Evolutionary conservation across 202 grass and related monocot species (phyloP).

Genomic region (Carex arenaria): DNA sequence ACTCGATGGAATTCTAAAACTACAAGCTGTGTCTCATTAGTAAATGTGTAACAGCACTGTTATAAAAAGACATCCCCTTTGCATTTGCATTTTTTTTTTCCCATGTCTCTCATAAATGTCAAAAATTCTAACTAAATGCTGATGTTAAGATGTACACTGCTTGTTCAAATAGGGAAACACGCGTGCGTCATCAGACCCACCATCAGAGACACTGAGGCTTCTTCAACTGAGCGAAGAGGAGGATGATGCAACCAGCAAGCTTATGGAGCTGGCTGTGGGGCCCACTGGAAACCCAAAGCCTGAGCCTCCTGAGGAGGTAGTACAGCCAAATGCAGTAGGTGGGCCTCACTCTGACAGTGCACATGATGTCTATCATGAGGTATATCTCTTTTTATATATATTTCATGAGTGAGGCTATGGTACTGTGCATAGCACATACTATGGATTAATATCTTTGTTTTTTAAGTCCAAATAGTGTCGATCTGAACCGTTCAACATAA

Average conservation of each 20-base stretch:
- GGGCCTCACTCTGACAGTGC: conserved; percentile 7
- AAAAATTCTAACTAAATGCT: background rate
- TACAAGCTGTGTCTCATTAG: background rate
- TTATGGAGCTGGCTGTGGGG: conserved; percentile 32
- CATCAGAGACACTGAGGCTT: conserved; percentile 52
- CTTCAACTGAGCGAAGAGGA: conserved; percentile 80
- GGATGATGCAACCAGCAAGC: conserved; percentile 93
- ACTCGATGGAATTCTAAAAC: background rate
- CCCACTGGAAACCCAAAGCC: conserved; percentile 20
- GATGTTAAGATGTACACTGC: conserved; percentile 14
- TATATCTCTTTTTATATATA: background rate
- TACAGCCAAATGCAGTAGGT: background rate
- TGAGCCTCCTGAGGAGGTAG: conserved; percentile 15
- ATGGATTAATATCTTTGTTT: too few relatives aligned
- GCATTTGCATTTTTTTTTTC: conserved; percentile 7
- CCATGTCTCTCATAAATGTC: background rate
- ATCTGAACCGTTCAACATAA: too few relatives aligned
- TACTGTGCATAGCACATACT: too few relatives aligned
- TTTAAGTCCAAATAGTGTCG: too few relatives aligned
- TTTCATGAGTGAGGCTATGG: background rate
- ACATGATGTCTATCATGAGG: conserved; percentile 33
- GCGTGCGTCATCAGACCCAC: conserved; percentile 52
- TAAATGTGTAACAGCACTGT: background rate
- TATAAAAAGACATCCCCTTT: conserved; percentile 14
- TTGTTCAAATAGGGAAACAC: conserved; percentile 40